Conservation (phyloP, 1,284 basidiomycete species). For the Cerrena zonata region DNA sequence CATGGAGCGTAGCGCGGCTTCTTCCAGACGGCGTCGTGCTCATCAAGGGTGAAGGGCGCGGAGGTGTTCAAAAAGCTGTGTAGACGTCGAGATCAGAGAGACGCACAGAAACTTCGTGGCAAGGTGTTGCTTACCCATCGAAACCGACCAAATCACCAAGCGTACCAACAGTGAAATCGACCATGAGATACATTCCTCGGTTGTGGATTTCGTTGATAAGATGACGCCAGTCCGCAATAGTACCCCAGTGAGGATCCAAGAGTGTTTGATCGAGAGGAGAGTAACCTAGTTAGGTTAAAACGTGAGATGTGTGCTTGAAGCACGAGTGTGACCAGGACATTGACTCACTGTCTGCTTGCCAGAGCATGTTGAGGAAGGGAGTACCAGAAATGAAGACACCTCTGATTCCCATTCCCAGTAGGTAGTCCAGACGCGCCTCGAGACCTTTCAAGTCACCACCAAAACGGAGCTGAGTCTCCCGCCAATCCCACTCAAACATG, state of each 20-base stretch:
- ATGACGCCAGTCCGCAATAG: constrained; percentile 68
- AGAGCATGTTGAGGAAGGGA: constrained; percentile 87
- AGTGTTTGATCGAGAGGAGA: constrained; percentile 86
- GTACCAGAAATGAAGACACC: constrained; percentile 87
- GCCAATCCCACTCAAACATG: constrained; percentile 76
- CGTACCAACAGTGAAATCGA: constrained; percentile 88
- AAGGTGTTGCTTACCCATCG: constrained; percentile 48
- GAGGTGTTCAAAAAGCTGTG: constrained; percentile 70
- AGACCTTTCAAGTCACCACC: constrained; percentile 84
- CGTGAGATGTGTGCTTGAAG: background rate
- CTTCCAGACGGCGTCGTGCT: constrained; percentile 76
- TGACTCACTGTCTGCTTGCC: constrained; percentile 85
- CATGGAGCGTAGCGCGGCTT: constrained; percentile 72
- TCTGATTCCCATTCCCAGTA: constrained; percentile 80
- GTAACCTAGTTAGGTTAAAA: constrained; percentile 53
- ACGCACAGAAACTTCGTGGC: constrained; percentile 1
- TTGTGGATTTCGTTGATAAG: constrained; percentile 73
- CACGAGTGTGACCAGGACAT: constrained; percentile 5
- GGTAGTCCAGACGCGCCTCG: constrained; percentile 72
- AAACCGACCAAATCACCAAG: constrained; percentile 85
- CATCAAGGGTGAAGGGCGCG: constrained; percentile 70
- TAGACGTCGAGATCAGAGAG: constrained; percentile 7
- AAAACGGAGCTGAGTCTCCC: constrained; percentile 81
- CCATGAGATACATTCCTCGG: constrained; percentile 83
- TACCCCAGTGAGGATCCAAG: constrained; percentile 87